Base-by-base conservation (phyloP, 441 rosid genomes). In the Cnidoscolus chayamansa region DNA sequence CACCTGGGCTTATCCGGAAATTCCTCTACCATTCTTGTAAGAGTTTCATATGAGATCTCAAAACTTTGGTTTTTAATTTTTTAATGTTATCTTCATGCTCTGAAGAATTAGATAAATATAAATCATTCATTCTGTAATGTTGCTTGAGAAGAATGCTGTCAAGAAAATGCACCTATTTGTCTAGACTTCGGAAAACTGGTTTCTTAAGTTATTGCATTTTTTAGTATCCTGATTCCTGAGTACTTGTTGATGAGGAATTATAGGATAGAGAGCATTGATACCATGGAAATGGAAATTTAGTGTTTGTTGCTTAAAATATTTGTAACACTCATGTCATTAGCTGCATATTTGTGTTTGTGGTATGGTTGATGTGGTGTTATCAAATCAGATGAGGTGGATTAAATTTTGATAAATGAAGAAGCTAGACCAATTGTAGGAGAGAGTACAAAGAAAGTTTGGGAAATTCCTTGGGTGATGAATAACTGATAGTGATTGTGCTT, bases 1-100 rank as follows among this genome's bases (percentile, higher is more conserved):
- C 81, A 45, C 15, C 79, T 83, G 65, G 89, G 85, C 19, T 74
- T 90, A 81, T 49, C 84, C 55, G 20, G 77, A 55, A 72, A 80
- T 72, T 74, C 77, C 72, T 82, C 90, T 47, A 53, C 77, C 74
- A 78, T 80, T 72, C 75, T 88, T 71, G 96, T 90, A 81, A 83
- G 86, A 75, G 50, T 74, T 79, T 49, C 55, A 40, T 72, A 58
- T 72, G 43, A 8, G 50, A 63, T 40, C 59, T 72, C 43, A 40
- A 67, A 10, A 25, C 60, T 45, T 40, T 47, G 53, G 32, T 58
- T 56, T 50, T 53, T 58, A 4, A 61, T 30, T 32, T 61, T 54
- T 37, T 40, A 25, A 53, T 51, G n/a, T 16, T 10, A 30, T 66
- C 49, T 30, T 67, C 9, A 50, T 66, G 64, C 9, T 63, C 53